phyloP scores from a whole-genome alignment of 306 rosid genomes.

The Herpetospermum pedunculosum region DNA sequence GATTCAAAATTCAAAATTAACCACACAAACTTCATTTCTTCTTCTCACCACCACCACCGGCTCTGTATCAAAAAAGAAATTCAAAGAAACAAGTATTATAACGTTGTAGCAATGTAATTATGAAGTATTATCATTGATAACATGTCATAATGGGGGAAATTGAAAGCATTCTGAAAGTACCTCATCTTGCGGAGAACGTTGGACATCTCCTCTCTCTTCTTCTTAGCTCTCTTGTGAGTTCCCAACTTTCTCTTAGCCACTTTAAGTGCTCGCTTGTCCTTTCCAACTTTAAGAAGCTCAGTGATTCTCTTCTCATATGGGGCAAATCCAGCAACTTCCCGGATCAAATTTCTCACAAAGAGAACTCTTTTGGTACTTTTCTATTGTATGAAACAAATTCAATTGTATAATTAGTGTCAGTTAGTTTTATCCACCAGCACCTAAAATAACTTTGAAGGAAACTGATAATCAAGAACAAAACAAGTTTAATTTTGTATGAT shows the following conservation, averaged over 20 bases:
- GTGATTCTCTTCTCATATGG: constrained; percentile 87
- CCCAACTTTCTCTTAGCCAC: constrained; percentile 87
- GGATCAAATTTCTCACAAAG: constrained; percentile 61
- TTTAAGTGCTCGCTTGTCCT: constrained; percentile 80
- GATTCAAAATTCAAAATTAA: not conserved
- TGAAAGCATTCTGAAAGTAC: constrained; percentile 15
- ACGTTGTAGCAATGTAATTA: not conserved
- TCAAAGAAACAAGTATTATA: not conserved
- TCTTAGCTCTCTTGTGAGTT: constrained; percentile 83
- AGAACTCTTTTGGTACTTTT: constrained; percentile 75
- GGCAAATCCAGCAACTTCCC: constrained; percentile 89
- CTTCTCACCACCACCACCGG: constrained; percentile 84
- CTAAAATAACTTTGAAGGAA: not conserved
- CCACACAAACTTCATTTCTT: constrained; percentile 35
- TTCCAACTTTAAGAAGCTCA: constrained; percentile 92
- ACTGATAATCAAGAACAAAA: not conserved
- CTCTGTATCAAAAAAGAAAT: constrained; percentile 27
- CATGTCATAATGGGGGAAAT: not conserved
- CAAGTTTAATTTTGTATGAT: not conserved
- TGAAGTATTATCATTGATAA: not conserved
- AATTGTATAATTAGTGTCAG: not conserved
- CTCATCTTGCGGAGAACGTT: constrained; percentile 81
- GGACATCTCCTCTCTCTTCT: constrained; percentile 92
- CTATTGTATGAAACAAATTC: constrained; percentile 17
- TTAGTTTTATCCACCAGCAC: not conserved